These are phyloP conservation scores for Rubus parviflorus DNA, from an alignment of 306 rosid genomes.

Conservation along the genomic window DNA sequence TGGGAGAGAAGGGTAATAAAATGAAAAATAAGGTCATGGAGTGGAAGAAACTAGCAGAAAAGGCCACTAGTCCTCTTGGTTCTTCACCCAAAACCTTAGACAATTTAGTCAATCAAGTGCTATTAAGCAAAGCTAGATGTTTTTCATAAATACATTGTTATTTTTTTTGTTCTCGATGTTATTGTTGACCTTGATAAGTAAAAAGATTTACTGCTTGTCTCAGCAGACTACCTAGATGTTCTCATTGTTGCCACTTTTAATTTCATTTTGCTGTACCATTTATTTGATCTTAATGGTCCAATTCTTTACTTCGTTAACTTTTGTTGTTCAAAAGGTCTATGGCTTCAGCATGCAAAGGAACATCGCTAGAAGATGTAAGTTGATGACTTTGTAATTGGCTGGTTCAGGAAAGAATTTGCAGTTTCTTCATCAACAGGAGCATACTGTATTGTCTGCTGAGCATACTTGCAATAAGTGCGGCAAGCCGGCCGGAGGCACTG, in stretches of 20 bases:
- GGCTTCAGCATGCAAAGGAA: too few species aligned
- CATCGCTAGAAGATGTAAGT: too few species aligned
- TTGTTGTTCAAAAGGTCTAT: too few species aligned
- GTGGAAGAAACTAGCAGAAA: neutral
- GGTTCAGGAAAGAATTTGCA: too few species aligned
- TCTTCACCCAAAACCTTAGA: neutral
- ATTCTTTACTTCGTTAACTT: too few species aligned
- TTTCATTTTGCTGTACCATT: neutral
- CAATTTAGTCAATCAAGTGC: neutral
- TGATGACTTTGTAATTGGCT: too few species aligned
- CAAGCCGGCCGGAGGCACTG: too few species aligned
- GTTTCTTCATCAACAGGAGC: too few species aligned
- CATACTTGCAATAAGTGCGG: too few species aligned
- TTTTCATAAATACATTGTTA: neutral
- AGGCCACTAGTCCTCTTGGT: neutral
- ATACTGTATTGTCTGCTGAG: too few species aligned
- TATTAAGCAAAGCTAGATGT: neutral
- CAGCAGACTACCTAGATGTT: neutral
- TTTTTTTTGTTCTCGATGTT: neutral
- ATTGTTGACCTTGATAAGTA: neutral
- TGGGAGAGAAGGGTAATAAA: constrained; percentile 2
- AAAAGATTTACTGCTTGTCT: neutral
- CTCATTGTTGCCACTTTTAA: neutral
- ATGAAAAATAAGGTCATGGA: neutral
- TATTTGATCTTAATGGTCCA: too few species aligned